These are phyloP conservation scores for Pulveroboletus frians DNA, from an alignment of 768 basidiomycete species.

Conservation along the genomic window DNA sequence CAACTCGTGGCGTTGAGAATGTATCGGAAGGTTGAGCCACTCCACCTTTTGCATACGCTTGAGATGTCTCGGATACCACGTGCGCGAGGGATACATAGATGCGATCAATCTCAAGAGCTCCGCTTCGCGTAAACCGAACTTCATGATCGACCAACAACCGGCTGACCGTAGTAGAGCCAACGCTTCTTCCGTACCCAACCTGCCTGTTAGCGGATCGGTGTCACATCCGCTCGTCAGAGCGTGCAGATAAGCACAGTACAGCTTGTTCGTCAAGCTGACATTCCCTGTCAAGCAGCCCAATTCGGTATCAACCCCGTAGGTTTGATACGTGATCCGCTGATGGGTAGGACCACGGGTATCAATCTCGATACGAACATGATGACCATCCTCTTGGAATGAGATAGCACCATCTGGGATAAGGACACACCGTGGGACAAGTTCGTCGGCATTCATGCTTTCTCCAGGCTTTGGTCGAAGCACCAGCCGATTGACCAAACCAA, in stretches of 20 bases:
- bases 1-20: conserved; percentile 32
- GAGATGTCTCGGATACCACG: conserved; percentile 36
- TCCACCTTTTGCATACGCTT: conserved; percentile 37
- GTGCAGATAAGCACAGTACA: conserved; percentile 42
- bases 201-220: conserved; percentile 40
- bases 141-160: not conserved
- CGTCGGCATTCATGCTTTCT: not conserved
- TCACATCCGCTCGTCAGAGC: conserved; percentile 39
- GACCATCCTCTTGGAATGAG: conserved; percentile 4
- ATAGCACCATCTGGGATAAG: conserved; percentile 22
- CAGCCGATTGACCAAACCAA: conserved; percentile 38
- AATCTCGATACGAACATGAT: conserved; percentile 17
- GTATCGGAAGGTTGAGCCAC: conserved; percentile 23
- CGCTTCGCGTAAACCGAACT: conserved; percentile 17
- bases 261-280: conserved; percentile 22
- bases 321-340: conserved; percentile 18
- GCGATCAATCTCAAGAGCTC: conserved; percentile 32
- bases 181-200: conserved; percentile 29
- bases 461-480: conserved; percentile 32
- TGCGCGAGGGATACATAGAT: conserved; percentile 31
- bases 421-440: conserved; percentile 20
- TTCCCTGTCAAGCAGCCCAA: conserved; percentile 29
- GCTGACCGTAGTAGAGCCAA: not conserved
- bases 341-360: not conserved
- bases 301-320: conserved; percentile 28